phyloP scores from a whole-genome alignment of 163 green algal species.

The Chlorella variabilis region DNA sequence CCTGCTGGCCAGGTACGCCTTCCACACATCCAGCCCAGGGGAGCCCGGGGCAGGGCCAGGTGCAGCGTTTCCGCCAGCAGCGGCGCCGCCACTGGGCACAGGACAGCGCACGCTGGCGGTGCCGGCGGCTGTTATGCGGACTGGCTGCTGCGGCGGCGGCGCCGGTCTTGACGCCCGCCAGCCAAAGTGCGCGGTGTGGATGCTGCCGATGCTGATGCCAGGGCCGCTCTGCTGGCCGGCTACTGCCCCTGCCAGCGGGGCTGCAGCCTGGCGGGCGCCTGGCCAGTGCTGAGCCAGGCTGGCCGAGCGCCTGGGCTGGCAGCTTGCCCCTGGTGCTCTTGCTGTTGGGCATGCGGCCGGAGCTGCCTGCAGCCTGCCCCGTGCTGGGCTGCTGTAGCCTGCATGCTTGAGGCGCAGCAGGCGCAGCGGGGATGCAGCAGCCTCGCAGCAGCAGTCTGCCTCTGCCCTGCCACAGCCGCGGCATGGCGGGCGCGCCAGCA shows the following conservation, averaged over 20 bases:
- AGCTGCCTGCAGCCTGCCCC: not conserved
- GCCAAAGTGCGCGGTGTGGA: conserved; percentile 21
- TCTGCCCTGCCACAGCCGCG: not conserved
- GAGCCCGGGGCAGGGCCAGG: no score
- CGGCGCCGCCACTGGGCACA: no score
- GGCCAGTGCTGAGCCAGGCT: no score
- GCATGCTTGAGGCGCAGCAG: not conserved
- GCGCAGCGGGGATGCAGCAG: conserved; percentile 4
- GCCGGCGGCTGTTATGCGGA: no score
- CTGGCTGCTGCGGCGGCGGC: no score
- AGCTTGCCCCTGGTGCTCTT: no score
- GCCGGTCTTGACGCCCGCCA: no score
- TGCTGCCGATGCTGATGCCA: conserved; percentile 19
- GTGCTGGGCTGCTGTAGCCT: not conserved
- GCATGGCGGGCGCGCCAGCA: not conserved
- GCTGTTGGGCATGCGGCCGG: not conserved
- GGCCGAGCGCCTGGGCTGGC: no score
- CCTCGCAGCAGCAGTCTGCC: not conserved
- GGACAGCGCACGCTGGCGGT: no score
- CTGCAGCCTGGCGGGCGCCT: not conserved
- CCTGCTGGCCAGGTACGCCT: conserved; percentile 22
- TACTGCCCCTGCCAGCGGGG: no score
- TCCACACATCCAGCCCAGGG: conserved; percentile 29
- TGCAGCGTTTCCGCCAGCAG: no score
- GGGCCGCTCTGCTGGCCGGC: no score